These are phyloP conservation scores for Vanrija sp. DNA, from an alignment of 1,284 basidiomycete species.

Conservation along the genomic window DNA sequence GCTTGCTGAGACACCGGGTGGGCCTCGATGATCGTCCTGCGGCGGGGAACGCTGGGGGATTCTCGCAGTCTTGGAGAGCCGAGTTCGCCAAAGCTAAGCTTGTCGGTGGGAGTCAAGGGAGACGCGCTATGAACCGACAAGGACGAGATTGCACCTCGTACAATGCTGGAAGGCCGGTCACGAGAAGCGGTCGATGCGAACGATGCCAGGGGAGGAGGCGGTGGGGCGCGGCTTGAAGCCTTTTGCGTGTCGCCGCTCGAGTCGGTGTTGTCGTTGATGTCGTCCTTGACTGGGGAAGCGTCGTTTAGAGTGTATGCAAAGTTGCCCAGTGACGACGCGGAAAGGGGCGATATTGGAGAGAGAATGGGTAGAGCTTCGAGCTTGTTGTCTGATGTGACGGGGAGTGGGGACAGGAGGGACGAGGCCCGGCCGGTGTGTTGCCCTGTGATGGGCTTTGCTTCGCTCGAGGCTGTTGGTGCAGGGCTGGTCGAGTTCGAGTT, in stretches of 20 bases:
- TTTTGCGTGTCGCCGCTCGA: neutral
- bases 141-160: neutral
- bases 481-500: too few relatives aligned
- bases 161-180: constrained; percentile 1
- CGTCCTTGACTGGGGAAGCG: neutral
- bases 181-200: constrained; percentile 3
- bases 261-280: constrained; percentile 1
- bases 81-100: constrained; percentile 10
- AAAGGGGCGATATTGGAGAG: constrained; percentile 29
- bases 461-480: too few relatives aligned
- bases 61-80: constrained; percentile 24
- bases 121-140: constrained; percentile 5
- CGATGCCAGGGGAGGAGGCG: constrained; percentile 2
- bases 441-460: too few relatives aligned
- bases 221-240: neutral
- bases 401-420: too few relatives aligned
- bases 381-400: neutral
- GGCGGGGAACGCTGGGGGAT: constrained; percentile 30
- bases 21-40: constrained; percentile 33
- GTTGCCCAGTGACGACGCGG: constrained; percentile 6
- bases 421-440: too few relatives aligned
- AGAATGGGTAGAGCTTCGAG: constrained; percentile 22
- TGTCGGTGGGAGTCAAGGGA: constrained; percentile 9
- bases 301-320: constrained; percentile 1
- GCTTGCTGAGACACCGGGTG: neutral